These are phyloP conservation scores for Fagopyrum tataricum DNA, from an alignment of 148 eudicot genomes.

Conservation along the genomic window DNA sequence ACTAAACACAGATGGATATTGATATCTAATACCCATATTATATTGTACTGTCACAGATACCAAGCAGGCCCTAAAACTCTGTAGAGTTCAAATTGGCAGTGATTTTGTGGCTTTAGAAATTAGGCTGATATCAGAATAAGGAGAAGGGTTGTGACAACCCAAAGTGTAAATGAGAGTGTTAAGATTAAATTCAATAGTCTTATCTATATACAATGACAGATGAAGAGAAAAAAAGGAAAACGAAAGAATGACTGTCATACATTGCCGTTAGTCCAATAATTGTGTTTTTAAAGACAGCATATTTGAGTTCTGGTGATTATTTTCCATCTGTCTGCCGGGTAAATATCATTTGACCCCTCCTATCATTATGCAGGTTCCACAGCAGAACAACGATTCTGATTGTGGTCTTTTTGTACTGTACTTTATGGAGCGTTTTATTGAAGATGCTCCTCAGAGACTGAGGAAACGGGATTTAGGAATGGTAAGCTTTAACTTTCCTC, in stretches of 20 bases:
- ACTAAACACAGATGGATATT: too few species aligned
- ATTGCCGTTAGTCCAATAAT: background rate
- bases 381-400: constrained; percentile 82
- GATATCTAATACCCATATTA: too few species aligned
- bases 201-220: background rate
- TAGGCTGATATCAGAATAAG: background rate
- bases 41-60: too few species aligned
- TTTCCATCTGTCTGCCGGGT: background rate
- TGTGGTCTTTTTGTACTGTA: constrained; percentile 88
- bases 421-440: constrained; percentile 81
- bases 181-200: background rate
- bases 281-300: background rate
- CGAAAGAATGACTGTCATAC: background rate
- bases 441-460: constrained; percentile 66
- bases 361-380: constrained; percentile 57
- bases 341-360: background rate
- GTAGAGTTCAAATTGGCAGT: background rate
- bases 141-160: background rate
- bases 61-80: background rate
- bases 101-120: background rate
- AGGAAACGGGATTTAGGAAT: constrained; percentile 34
- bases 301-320: background rate
- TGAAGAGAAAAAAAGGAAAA: background rate
- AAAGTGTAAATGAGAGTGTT: background rate
- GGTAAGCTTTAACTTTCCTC: constrained; percentile 28